Percentiles rank a stretch among this genome's conserved stretches.
These are phyloP conservation scores for Microdochium trichocladiopsis DNA, from an alignment of 2,329 filamentous ascomycete species.

Conservation along the genomic window DNA sequence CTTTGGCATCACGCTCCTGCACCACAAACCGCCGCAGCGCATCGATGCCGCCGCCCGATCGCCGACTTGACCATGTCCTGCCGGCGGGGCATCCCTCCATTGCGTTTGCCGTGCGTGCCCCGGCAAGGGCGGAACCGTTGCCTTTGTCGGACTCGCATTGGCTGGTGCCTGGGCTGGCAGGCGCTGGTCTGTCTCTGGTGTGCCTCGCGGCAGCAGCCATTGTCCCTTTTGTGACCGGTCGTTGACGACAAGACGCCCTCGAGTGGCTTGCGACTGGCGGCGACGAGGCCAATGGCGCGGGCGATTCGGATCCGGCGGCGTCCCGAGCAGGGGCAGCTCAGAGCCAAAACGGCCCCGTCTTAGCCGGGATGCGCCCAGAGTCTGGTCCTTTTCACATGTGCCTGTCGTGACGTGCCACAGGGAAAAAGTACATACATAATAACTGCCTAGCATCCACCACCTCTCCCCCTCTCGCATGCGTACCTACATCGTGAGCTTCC, in stretches of 20 bases:
- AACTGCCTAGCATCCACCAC: too few species aligned
- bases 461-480: too few species aligned
- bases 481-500: too few species aligned
- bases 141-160: neutral
- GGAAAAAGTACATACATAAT: too few species aligned
- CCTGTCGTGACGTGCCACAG: neutral
- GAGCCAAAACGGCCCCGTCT: neutral
- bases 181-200: neutral
- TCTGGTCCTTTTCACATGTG: neutral
- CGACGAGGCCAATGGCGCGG: neutral
- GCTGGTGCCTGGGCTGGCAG: neutral
- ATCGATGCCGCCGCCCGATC: neutral
- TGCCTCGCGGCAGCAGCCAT: neutral
- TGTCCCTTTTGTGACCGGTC: too few species aligned
- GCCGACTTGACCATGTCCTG: neutral
- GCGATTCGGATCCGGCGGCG: neutral
- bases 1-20: neutral
- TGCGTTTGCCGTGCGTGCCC: neutral
- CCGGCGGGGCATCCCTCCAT: too few species aligned
- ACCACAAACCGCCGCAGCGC: neutral
- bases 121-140: neutral
- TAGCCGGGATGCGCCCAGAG: neutral
- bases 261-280: neutral
- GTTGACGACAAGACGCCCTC: too few species aligned
- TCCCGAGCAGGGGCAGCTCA: neutral